These are phyloP conservation scores for Amanita molliuscula DNA, from an alignment of 768 basidiomycete species.

Conservation along the genomic window DNA sequence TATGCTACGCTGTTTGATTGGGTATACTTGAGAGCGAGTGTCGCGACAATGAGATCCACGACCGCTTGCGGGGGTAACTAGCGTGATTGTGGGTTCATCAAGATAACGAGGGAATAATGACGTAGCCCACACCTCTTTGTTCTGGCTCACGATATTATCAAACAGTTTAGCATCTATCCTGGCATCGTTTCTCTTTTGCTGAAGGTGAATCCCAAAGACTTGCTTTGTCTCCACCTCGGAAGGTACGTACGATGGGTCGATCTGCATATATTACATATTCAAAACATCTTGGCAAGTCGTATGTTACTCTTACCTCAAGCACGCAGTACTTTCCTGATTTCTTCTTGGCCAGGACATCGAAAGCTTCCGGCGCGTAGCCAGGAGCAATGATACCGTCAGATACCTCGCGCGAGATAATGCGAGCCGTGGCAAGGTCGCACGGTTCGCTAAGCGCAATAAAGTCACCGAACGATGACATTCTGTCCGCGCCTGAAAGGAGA, in stretches of 20 bases:
- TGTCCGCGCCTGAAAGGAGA: conserved; percentile 65
- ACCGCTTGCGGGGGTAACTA: conserved; percentile 73
- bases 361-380: conserved; percentile 78
- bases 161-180: conserved; percentile 80
- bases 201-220: conserved; percentile 86
- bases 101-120: background rate
- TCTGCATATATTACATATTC: conserved; percentile 34
- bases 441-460: conserved; percentile 92
- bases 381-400: conserved; percentile 98
- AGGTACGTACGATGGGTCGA: conserved; percentile 79
- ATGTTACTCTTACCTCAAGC: conserved; percentile 55
- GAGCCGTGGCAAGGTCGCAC: conserved; percentile 91
- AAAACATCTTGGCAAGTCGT: background rate
- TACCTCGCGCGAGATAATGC: conserved; percentile 96
- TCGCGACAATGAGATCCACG: conserved; percentile 93
- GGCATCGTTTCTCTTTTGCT: conserved; percentile 84
- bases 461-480: conserved; percentile 99
- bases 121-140: conserved; percentile 57
- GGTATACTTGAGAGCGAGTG: conserved; percentile 95
- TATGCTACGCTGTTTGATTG: conserved; percentile 99
- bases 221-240: conserved; percentile 83
- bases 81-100: background rate
- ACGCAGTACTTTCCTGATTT: conserved; percentile 99
- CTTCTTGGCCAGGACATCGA: conserved; percentile 89
- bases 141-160: conserved; percentile 80